Evolutionary conservation across 164 flowering plant species (phyloP).

Genomic region (Warburgia ugandensis): DNA sequence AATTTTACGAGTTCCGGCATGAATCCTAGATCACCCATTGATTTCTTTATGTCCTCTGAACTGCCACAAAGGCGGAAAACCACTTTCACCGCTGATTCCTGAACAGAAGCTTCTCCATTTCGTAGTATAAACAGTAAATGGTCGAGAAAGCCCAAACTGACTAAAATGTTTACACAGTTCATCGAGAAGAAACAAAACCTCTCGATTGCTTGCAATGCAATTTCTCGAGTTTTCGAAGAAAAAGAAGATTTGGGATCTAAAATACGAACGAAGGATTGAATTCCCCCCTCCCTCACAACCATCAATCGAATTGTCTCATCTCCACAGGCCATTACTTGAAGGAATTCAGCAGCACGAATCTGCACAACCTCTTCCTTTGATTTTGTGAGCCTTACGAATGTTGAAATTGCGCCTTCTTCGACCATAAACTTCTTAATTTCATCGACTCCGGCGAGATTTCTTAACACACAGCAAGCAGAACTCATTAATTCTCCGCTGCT

Average conservation of each 20-base stretch:
- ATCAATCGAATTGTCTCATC: constrained; percentile 40
- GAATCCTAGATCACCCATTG: constrained; percentile 77
- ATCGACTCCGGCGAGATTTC: constrained; percentile 72
- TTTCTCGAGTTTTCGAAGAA: constrained; percentile 46
- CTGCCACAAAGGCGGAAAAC: constrained; percentile 39
- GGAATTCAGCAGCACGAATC: constrained; percentile 49
- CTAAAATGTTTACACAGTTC: constrained; percentile 22
- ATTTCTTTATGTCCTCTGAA: constrained; percentile 64
- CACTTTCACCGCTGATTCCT: constrained; percentile 61
- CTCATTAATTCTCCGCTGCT: constrained; percentile 29
- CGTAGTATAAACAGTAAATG: constrained; percentile 43
- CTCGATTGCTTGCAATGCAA: constrained; percentile 52
- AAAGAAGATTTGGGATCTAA: constrained; percentile 40
- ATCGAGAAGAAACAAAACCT: constrained; percentile 44
- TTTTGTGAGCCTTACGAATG: constrained; percentile 34
- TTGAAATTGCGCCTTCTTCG: constrained; percentile 60
- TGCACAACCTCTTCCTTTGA: constrained; percentile 48
- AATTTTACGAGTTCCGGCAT: constrained; percentile 63
- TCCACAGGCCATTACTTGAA: constrained; percentile 48
- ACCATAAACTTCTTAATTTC: constrained; percentile 80
- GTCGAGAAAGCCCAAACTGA: constrained; percentile 46
- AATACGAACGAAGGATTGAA: constrained; percentile 34
- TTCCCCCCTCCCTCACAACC: constrained; percentile 55
- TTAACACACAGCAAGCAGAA: constrained; percentile 60
- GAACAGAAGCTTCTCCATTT: constrained; percentile 49